phyloP scores from a whole-genome alignment of 108 stramenopile species.

The Cyclotella sp. region DNA sequence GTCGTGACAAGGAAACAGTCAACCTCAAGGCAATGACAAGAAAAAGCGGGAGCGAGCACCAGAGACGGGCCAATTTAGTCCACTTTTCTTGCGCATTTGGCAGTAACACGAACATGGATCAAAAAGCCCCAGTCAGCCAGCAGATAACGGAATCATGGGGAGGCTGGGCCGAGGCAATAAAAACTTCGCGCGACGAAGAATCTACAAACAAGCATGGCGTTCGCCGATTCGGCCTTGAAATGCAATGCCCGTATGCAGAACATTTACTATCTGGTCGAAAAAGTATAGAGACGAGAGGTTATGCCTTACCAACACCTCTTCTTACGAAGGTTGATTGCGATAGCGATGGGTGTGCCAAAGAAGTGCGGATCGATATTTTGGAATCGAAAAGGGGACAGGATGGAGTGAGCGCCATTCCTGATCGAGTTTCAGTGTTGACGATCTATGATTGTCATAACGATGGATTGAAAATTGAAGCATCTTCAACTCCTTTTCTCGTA shows the following conservation, averaged over 20 bases:
- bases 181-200: background rate
- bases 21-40: too few species aligned
- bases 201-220: background rate
- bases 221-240: constrained; percentile 64
- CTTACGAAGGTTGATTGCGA: constrained; percentile 24
- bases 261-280: constrained; percentile 62
- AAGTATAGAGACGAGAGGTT: constrained; percentile 74
- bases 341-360: constrained; percentile 6
- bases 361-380: constrained; percentile 57
- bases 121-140: too few species aligned
- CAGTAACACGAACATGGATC: too few species aligned
- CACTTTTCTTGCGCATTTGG: too few species aligned
- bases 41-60: too few species aligned
- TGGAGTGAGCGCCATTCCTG: constrained; percentile 56
- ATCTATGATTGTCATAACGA: background rate
- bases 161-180: constrained; percentile 19
- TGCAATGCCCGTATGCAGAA: constrained; percentile 76
- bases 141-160: constrained; percentile 12
- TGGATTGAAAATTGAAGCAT: background rate
- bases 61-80: too few species aligned
- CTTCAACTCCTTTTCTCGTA: constrained; percentile 11
- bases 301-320: constrained; percentile 66
- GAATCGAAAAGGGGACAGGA: constrained; percentile 58
- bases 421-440: constrained; percentile 31
- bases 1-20: too few species aligned